Conservation (phyloP, 2,329 filamentous ascomycete species). For the Cladophialophora immunda region DNA sequence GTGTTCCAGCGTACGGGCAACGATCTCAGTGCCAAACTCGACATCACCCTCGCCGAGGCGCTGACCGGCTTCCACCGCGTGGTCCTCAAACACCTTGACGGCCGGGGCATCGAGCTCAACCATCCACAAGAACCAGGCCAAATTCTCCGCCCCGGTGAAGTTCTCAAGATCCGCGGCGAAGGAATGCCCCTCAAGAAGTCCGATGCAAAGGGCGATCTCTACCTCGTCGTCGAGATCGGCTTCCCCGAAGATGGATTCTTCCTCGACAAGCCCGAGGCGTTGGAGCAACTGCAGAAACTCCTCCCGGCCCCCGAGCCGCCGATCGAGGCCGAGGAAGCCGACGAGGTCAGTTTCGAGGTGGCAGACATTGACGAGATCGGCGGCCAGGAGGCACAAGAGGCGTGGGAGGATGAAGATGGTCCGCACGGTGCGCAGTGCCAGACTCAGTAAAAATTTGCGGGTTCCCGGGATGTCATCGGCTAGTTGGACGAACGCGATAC, state of each 20-base stretch:
- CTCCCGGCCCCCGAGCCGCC: slow-evolving; percentile 71
- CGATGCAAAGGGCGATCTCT: slow-evolving; percentile 85
- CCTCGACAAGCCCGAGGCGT: slow-evolving; percentile 65
- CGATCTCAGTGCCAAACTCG: slow-evolving; percentile 83
- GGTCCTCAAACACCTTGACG: slow-evolving; percentile 91
- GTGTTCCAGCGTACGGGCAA: slow-evolving; percentile 82
- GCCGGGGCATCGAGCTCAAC: slow-evolving; percentile 83
- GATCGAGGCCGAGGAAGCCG: slow-evolving; percentile 76
- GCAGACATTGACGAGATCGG: slow-evolving; percentile 78
- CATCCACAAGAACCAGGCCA: slow-evolving; percentile 80
- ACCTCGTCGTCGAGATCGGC: slow-evolving; percentile 82
- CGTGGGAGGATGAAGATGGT: slow-evolving; percentile 60
- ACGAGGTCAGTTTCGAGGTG: slow-evolving; percentile 88
- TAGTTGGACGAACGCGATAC: slow-evolving; percentile 7
- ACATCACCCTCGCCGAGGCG: slow-evolving; percentile 83
- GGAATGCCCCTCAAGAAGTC: slow-evolving; percentile 94
- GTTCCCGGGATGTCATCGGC: slow-evolving; percentile 14
- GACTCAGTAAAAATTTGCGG: slow-evolving; percentile 52
- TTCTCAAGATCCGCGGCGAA: slow-evolving; percentile 85
- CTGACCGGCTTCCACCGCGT: slow-evolving; percentile 89
- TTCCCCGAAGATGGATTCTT: slow-evolving; percentile 92
- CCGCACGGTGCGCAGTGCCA: slow-evolving; percentile 58
- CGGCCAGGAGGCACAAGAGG: slow-evolving; percentile 52
- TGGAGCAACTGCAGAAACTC: slow-evolving; percentile 75
- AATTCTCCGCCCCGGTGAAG: slow-evolving; percentile 81